phyloP scores from a whole-genome alignment of 140 eudicot genomes.

The Anethum foeniculum region DNA sequence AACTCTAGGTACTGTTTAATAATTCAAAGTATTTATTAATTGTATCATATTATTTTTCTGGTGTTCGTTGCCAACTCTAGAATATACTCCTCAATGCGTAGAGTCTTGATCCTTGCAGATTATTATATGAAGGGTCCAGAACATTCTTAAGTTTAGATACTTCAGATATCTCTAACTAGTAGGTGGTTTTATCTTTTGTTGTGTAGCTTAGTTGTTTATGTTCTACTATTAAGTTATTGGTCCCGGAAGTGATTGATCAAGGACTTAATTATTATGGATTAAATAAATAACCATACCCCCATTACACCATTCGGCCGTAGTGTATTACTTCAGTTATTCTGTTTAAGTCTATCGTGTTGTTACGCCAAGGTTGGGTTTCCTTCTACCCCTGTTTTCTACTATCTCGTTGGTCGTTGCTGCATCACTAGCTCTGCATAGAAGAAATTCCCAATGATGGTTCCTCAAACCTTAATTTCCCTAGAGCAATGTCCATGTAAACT shows the following conservation, averaged over 20 bases:
- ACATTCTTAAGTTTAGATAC: too few relatives aligned
- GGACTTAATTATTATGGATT: too few relatives aligned
- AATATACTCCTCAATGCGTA: too few relatives aligned
- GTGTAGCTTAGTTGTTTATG: not conserved
- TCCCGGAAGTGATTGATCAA: too few relatives aligned
- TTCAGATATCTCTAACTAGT: not conserved
- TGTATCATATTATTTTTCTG: too few relatives aligned
- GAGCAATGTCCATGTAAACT: not conserved
- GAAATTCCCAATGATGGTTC: not conserved
- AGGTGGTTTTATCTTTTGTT: not conserved
- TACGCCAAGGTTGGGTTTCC: not conserved
- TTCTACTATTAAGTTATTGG: too few relatives aligned
- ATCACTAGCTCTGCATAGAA: not conserved
- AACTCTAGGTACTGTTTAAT: too few relatives aligned
- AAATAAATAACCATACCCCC: too few relatives aligned
- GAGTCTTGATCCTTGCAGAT: too few relatives aligned
- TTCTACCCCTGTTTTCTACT: not conserved
- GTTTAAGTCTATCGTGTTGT: not conserved
- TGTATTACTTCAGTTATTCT: not conserved
- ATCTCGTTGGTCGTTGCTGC: not conserved
- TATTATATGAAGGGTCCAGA: too few relatives aligned
- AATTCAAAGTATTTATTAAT: too few relatives aligned
- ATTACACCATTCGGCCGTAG: not conserved
- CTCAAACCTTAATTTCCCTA: not conserved
- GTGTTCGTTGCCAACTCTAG: too few relatives aligned